These are phyloP conservation scores for Aspergillus sp. DNA, from an alignment of 2,329 filamentous ascomycete genomes.

Conservation along the genomic window DNA sequence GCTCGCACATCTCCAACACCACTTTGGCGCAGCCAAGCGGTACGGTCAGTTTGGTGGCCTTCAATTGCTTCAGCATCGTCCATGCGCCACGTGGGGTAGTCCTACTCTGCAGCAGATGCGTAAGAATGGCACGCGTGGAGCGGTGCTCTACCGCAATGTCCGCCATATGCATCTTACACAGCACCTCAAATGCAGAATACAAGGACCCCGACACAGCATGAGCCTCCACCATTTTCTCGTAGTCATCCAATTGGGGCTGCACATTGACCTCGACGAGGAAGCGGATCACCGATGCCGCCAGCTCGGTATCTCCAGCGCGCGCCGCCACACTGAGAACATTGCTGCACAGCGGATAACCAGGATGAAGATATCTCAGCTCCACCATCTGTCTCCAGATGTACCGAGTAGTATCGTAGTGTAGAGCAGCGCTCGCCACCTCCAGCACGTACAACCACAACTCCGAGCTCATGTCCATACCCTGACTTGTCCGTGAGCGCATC, in stretches of 20 bases:
- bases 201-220: constrained; percentile 66
- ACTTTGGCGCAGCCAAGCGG: constrained; percentile 51
- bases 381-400: constrained; percentile 74
- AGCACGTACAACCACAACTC: constrained; percentile 71
- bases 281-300: constrained; percentile 72
- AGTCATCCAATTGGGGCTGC: constrained; percentile 66
- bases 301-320: constrained; percentile 63
- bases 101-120: constrained; percentile 54
- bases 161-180: constrained; percentile 72
- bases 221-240: constrained; percentile 74
- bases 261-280: constrained; percentile 62
- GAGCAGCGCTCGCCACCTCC: constrained; percentile 68
- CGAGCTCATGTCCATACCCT: constrained; percentile 51
- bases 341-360: constrained; percentile 64
- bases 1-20: constrained; percentile 55
- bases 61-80: constrained; percentile 58
- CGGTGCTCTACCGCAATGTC: constrained; percentile 59
- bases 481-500: constrained; percentile 59
- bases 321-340: constrained; percentile 74
- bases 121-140: constrained; percentile 66
- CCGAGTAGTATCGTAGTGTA: constrained; percentile 64
- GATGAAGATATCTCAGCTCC: constrained; percentile 59
- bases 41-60: constrained; percentile 51
- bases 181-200: constrained; percentile 65
- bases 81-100: constrained; percentile 57